Evolutionary conservation across 2,329 filamentous ascomycete species (phyloP), one percentile per base, ranked within the genome.

Genomic region (Calonectria fujianensis): DNA sequence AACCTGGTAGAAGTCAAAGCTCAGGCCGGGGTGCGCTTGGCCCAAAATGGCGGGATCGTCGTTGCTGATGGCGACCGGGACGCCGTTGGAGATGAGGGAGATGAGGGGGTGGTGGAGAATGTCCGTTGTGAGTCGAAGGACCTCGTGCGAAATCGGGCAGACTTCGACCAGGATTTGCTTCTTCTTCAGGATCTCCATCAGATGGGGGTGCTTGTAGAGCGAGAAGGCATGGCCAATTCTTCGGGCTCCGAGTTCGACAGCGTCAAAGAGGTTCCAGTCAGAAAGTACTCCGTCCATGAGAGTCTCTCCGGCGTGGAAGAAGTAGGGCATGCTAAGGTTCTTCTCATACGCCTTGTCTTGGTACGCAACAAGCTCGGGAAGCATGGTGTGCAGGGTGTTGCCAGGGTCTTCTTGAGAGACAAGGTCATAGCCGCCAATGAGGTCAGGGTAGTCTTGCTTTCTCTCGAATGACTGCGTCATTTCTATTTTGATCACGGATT

Each of bases 221-320:
- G 91, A 92, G 80, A 93, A 93, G 2, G 90, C 92, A 76, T 94
- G 92, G 0, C 93, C 93, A 52, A 94, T 93, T 32, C 93, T 88
- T 48, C 92, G 86, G 0, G 91, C 92, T 1, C 91, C 91, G 18
- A 94, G 87, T 14, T 94, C 82, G 24, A 94, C 88, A 1, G 92
- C 92, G 80, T 94, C 93, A 81, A 93, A 94, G 7, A 94, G 87
- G 79, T 94, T 94, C 75, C 91, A 88, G 76, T 94, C 92, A 0
- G 89, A 88, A 5, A 85, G 85, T 77, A 92, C 89, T 29, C 91
- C 92, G 74, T 93, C 91, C 16, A 91, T 91, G 2, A 93, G 87
- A 16, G 90, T 92, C 81, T 94, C 92, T 65, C 92, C 93, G 0
- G 92, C 92, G 80, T 94, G 93, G 85, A 94, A 94, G 85, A 93